Base-by-base conservation (phyloP, 2,329 filamentous ascomycete species). In the Zymoseptoria ardabiliae region DNA sequence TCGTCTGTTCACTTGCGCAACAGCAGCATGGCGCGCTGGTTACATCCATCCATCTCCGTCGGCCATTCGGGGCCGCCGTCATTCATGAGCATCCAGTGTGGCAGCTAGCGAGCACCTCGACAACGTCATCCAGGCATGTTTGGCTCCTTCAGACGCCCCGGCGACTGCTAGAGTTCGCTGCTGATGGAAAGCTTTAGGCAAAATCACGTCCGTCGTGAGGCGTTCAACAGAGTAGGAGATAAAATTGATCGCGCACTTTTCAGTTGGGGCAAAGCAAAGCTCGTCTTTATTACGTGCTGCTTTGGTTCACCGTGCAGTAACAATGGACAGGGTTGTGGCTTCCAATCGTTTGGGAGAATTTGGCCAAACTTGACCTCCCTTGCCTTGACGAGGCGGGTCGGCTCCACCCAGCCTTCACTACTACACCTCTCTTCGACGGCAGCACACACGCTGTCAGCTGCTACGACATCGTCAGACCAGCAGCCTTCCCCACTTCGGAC, bases 371-470 rank as follows among this genome's bases (percentile, higher is more conserved):
- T 13, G 35, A 45, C 35, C 35, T 45, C 35, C 35, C 35, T 45
- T 45, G 35, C 35, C 35, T 45, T 45, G 35, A 45, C 13, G 51
- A 53, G 28, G 22, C 28, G 51, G 22, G 28, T 28, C 51, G 51
- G 51, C 51, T 53, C 51, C 51, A 53, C 35, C n/a, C 22, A 53
- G 19, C 51, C 51, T 53, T 28, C 51, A 53, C 51, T 53, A 53
- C 51, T 53, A 53, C 51, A 53, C 28, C 20, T 53, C 35, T 45
- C 5, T 17, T 45, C 22, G 28, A 53, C 25, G 51, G 51, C 51
- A 53, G 22, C 19, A 53, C 51, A 53, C 19, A 53, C 19, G 51
- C 51, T 53, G 51, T 53, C 51, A 53, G 51, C 51, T 53, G 51
- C 51, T 53, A 53, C 51, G 28, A 45, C 35, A 45, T 45, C 17